phyloP scores from a whole-genome alignment of 495 filamentous ascomycete species.

The Hyaloscypha bicolor region DNA sequence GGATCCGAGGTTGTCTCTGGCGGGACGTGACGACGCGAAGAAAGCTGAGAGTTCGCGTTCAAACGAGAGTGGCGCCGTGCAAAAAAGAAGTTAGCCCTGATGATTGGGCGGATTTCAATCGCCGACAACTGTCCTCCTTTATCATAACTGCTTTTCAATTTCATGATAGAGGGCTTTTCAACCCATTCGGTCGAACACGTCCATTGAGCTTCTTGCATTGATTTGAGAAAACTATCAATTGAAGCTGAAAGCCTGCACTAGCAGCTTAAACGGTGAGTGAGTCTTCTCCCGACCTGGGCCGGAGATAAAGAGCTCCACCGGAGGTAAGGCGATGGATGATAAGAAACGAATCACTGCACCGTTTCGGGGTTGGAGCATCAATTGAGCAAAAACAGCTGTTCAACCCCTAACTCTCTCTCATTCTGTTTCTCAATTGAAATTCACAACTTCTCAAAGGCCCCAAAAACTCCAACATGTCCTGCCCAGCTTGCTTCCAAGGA shows the following conservation, averaged over 20 bases:
- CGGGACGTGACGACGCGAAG: not conserved
- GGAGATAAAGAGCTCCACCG: not conserved
- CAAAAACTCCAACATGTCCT: constrained; percentile 2
- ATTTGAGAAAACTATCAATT: not conserved
- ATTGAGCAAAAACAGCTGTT: not conserved
- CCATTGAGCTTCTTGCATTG: not conserved
- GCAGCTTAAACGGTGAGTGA: not conserved
- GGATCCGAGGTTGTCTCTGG: not conserved
- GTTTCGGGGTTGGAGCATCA: no score
- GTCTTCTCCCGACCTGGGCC: not conserved
- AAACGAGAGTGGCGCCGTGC: not conserved
- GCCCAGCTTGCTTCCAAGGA: constrained; percentile 30
- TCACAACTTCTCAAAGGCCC: not conserved
- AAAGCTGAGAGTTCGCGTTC: not conserved
- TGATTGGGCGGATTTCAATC: no score
- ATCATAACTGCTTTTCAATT: not conserved
- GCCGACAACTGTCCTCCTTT: no score
- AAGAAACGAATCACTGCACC: not conserved
- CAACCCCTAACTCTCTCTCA: not conserved
- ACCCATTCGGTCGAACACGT: not conserved
- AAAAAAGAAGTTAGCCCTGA: not conserved
- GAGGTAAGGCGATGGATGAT: not conserved
- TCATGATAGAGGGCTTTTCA: not conserved
- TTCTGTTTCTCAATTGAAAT: no score
- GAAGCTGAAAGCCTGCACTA: not conserved